Evolutionary conservation across 2,329 filamentous ascomycete genomes (phyloP).

Genomic region (Fusarium brevicatenulatum): DNA sequence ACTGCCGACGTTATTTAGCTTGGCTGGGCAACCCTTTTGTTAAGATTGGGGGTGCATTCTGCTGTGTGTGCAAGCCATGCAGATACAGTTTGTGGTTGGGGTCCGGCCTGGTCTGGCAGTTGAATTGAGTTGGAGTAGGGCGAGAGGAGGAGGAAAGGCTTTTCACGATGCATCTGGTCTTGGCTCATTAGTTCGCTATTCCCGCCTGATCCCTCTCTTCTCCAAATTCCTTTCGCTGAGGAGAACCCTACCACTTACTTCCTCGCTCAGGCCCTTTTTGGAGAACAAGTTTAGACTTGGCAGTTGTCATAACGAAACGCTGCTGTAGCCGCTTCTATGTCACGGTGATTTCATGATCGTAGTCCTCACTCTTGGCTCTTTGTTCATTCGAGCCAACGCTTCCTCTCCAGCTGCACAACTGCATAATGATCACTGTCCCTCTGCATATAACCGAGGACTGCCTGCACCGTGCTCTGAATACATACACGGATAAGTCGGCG

Average conservation of each 20-base stretch:
- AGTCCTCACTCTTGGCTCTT: neutral
- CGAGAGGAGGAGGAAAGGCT: neutral
- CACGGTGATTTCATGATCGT: conserved; percentile 17
- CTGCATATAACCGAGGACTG: neutral
- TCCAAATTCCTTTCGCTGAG: conserved; percentile 35
- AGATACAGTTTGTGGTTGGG: neutral
- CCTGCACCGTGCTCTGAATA: neutral
- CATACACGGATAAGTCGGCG: conserved; percentile 24
- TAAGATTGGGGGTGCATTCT: neutral
- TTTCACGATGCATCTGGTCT: neutral
- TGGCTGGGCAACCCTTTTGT: conserved; percentile 6
- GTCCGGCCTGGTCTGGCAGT: neutral
- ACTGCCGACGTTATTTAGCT: conserved; percentile 25
- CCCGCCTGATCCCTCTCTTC: conserved; percentile 18
- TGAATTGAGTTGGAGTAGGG: neutral
- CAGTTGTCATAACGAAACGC: conserved; percentile 17
- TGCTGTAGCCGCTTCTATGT: neutral
- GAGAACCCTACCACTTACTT: conserved; percentile 26
- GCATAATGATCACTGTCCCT: neutral
- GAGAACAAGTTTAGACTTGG: conserved; percentile 30
- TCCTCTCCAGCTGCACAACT: neutral
- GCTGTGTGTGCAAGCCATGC: neutral
- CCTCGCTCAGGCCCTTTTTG: conserved; percentile 16
- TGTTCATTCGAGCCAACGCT: neutral
- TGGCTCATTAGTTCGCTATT: conserved; percentile 2